phyloP scores from a whole-genome alignment of 257 asterid species.

The Craterostigma plantagineum region DNA sequence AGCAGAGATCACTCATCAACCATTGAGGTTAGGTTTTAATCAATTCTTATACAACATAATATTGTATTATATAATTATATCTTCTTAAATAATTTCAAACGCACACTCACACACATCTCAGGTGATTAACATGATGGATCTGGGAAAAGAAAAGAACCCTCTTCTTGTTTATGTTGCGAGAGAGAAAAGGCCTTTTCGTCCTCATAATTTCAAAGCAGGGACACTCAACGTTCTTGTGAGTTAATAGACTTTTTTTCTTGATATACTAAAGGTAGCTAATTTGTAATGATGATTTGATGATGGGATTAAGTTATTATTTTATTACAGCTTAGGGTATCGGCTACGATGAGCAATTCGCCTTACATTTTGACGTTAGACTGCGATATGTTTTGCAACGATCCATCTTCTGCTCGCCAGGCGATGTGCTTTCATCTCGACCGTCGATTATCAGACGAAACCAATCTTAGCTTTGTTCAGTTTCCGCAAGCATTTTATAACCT shows the following conservation, averaged over 20 bases:
- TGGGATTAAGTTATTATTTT: too few species aligned
- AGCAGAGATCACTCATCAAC: constrained; percentile 21
- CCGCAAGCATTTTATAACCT: constrained; percentile 47
- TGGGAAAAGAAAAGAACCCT: constrained; percentile 18
- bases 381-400: constrained; percentile 37
- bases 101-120: constrained; percentile 9
- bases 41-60: not conserved
- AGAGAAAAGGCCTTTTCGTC: constrained; percentile 39
- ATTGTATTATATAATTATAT: not conserved
- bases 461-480: constrained; percentile 46
- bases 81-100: not conserved
- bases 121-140: constrained; percentile 20
- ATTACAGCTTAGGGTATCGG: constrained; percentile 57
- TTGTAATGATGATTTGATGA: too few species aligned
- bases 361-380: constrained; percentile 37
- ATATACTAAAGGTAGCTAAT: not conserved
- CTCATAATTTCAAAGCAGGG: constrained; percentile 80
- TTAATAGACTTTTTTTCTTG: not conserved
- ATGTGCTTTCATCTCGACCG: constrained; percentile 37
- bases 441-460: constrained; percentile 11
- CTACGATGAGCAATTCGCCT: constrained; percentile 51
- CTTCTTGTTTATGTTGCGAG: constrained; percentile 45
- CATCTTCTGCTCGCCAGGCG: constrained; percentile 34
- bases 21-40: constrained; percentile 34
- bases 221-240: constrained; percentile 48